Evolutionary conservation across 768 basidiomycete species (phyloP), one percentile per base, ranked within the genome.

Genomic region (Obba rivulosa): DNA sequence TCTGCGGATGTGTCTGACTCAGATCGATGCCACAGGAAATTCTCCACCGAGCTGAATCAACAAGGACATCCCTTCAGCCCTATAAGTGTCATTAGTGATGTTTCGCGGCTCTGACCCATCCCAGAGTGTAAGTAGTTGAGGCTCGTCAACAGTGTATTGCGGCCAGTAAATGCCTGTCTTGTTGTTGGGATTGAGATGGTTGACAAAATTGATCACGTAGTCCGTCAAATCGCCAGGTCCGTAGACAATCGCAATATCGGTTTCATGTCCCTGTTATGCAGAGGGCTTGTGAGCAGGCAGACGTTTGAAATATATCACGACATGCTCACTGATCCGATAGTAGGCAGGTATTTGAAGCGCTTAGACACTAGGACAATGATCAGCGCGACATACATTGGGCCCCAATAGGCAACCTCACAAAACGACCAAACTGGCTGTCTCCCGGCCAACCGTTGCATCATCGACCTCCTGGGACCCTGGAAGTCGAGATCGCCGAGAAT

Each of bases 221-320:
- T 76, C 73, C 3, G 71, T 59, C 57, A 79, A 61, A 48, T 78
- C 74, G 17, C 67, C 66, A 2, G 62, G 68, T 1, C 62, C 65
- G 48, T 72, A 79, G n/a, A 73, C 57, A 22, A 72, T 68, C 13
- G 66, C 45, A 3, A 78, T 14, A 52, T 81, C 77, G 0, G 71
- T 66, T 9, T 49, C 57, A 45, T 81, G 79, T 20, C 65, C 62
- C 75, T 77, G 17, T 31, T 3, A 5, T 3, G 7, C 18, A 20
- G 8, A 13, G 21, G 31, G 42, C 18, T 1, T 35, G 40, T 21
- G 8, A 28, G 28, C 28, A 31, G 13, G 28, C 28, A 11, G 11
- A 4, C 34, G 16, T 21, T 8, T 7, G 28, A 7, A 31, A 5
- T 13, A 31, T 31, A 13, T 13, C 31, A 18, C 36, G 13, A 10